Base-by-base conservation (phyloP, 805 yeast genomes). In the Starmerella tilneyi region DNA sequence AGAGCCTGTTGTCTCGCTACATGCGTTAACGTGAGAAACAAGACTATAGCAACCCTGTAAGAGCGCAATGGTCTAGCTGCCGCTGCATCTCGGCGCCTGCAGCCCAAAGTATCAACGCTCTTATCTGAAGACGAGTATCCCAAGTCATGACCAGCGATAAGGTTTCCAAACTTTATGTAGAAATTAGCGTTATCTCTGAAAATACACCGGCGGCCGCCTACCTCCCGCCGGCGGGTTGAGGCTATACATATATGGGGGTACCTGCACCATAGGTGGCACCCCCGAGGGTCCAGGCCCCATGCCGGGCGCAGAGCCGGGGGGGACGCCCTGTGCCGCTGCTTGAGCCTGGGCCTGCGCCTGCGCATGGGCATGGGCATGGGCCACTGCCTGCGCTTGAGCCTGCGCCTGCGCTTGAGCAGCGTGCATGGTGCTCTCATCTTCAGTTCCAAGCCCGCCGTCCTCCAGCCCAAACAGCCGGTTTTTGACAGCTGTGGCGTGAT, bases 121-220 rank as follows among this genome's bases (percentile, higher is more conserved):
- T n/a, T n/a, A n/a, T n/a, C n/a, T n/a, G n/a, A n/a, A n/a, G n/a
- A n/a, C n/a, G n/a, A n/a, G n/a, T n/a, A n/a, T n/a, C n/a, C n/a
- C n/a, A n/a, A n/a, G n/a, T n/a, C n/a, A n/a, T n/a, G n/a, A n/a
- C n/a, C n/a, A n/a, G n/a, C n/a, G n/a, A n/a, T n/a, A n/a, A n/a
- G n/a, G n/a, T n/a, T n/a, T n/a, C n/a, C n/a, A n/a, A n/a, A n/a
- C n/a, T n/a, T n/a, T n/a, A n/a, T n/a, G n/a, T n/a, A n/a, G n/a
- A n/a, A n/a, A n/a, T n/a, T n/a, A n/a, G 33, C 17, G 5, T 59
- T 79, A 56, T 50, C 73, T 85, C 57, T 96, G 41, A 35, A 26
- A 51, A 28, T 43, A 51, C 40, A 51, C 38, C 3, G 54, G 41
- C 17, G 41, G 48, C 41, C 45, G 47, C 27, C 54, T 44, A 30